Conservation (phyloP, 345 rosid species). For the Populus alba region DNA sequence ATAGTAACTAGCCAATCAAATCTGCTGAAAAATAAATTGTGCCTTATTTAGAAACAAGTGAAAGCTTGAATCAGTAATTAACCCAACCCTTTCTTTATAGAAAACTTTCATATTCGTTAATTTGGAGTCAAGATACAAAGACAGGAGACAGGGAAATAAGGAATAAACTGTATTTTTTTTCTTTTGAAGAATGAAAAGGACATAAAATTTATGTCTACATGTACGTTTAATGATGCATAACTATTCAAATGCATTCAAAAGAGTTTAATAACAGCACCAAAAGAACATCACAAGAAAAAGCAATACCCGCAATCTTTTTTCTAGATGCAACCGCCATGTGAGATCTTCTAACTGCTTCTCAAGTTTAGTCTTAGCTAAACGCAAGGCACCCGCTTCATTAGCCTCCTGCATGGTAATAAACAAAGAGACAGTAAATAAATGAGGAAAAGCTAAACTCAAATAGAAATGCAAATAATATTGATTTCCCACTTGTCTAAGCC, state of each 20-base stretch:
- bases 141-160: background rate
- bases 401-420: conserved; percentile 58
- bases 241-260: background rate
- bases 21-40: background rate
- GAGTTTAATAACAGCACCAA: background rate
- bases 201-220: no score
- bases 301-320: conserved; percentile 84
- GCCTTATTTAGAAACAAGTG: no score
- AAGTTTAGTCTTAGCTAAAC: conserved; percentile 86
- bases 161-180: no score
- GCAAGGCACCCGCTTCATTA: conserved; percentile 92
- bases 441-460: background rate
- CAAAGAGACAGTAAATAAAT: background rate
- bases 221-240: background rate
- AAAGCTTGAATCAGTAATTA: no score
- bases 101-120: background rate
- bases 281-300: conserved; percentile 20
- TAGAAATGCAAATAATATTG: background rate
- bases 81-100: background rate
- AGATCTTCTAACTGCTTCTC: conserved; percentile 93
- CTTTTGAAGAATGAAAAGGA: no score
- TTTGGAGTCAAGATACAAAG: background rate
- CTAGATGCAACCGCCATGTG: conserved; percentile 84
- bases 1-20: background rate
- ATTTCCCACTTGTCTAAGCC: conserved; percentile 64